A percentile compares a stretch with the other conserved stretches of the same genome.
These are phyloP conservation scores for Candida parachauliodes DNA, from an alignment of 805 yeast species.

Conservation along the genomic window DNA sequence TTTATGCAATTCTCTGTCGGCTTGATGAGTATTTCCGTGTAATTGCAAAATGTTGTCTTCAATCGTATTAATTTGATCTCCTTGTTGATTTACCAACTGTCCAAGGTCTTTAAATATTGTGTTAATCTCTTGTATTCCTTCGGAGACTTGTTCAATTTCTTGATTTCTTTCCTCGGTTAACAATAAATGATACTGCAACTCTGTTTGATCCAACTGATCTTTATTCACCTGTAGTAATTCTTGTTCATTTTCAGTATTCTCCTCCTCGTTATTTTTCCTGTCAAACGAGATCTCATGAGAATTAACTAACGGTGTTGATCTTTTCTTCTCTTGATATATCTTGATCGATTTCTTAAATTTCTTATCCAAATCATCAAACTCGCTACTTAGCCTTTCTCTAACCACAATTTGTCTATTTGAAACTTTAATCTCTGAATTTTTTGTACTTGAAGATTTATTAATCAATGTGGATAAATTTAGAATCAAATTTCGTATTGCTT, in stretches of 20 bases:
- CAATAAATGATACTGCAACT: conserved; percentile 59
- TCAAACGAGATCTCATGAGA: neutral
- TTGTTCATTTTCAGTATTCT: conserved; percentile 20
- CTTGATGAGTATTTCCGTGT: conserved; percentile 63
- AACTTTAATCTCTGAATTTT: conserved; percentile 16
- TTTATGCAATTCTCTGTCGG: conserved; percentile 63
- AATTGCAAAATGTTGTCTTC: conserved; percentile 72
- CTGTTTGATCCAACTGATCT: conserved; percentile 41
- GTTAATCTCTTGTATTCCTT: conserved; percentile 81
- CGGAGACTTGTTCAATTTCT: conserved; percentile 68
- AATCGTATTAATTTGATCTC: conserved; percentile 76
- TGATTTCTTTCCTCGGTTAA: conserved; percentile 69
- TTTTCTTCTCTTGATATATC: conserved; percentile 48
- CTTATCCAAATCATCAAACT: conserved; percentile 48
- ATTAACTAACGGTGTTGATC: conserved; percentile 18
- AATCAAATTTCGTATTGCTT: conserved; percentile 29
- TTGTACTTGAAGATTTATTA: conserved; percentile 23
- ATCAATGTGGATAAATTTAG: conserved; percentile 24
- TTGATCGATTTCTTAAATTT: conserved; percentile 43
- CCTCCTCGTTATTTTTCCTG: conserved; percentile 13
- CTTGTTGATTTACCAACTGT: conserved; percentile 76
- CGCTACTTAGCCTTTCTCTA: conserved; percentile 52
- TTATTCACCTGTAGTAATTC: conserved; percentile 34
- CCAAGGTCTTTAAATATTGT: conserved; percentile 81
- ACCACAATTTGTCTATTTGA: conserved; percentile 41